Conservation (phyloP, 2,329 filamentous ascomycete genomes). For the Knoxdaviesia proteae region DNA sequence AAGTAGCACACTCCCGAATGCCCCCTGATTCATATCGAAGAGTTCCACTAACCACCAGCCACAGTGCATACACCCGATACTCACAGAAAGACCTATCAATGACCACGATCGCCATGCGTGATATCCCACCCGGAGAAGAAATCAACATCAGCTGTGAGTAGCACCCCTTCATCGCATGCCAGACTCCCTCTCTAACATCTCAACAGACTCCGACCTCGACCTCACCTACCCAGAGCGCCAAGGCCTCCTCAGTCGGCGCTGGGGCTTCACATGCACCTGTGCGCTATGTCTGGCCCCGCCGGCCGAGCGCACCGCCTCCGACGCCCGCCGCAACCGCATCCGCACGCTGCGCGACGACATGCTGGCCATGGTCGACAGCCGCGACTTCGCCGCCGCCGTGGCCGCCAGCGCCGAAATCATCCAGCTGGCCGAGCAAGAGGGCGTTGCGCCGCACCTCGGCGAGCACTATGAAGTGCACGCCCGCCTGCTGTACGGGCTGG, state of each 20-base stretch:
- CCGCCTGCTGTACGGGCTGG: constrained; percentile 1
- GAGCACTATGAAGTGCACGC: constrained; percentile 11
- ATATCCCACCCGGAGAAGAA: constrained; percentile 11
- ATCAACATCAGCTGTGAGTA: constrained; percentile 11
- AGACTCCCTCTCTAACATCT: constrained; percentile 2
- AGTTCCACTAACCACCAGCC: not conserved
- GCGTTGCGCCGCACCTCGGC: constrained; percentile 8
- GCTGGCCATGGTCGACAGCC: constrained; percentile 7
- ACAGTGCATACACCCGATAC: constrained; percentile 11
- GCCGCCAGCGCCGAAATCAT: constrained; percentile 9
- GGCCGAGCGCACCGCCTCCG: constrained; percentile 10
- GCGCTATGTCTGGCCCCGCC: constrained; percentile 10
- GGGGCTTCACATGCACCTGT: constrained; percentile 12
- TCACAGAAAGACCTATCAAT: constrained; percentile 7
- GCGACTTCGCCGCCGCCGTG: constrained; percentile 9
- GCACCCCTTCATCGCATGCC: not conserved
- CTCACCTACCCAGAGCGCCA: constrained; percentile 9
- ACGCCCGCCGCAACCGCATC: constrained; percentile 10
- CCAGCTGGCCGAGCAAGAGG: constrained; percentile 9
- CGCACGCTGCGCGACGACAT: constrained; percentile 7
- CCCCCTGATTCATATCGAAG: not conserved
- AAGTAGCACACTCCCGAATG: constrained; percentile 1
- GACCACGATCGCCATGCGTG: constrained; percentile 9
- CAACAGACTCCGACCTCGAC: constrained; percentile 10
- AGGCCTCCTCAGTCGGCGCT: constrained; percentile 7